Percentiles rank a stretch among this genome's conserved stretches.
phyloP scores from a whole-genome alignment of 2,329 filamentous ascomycete genomes.

The Aspergillus aculeatus region DNA sequence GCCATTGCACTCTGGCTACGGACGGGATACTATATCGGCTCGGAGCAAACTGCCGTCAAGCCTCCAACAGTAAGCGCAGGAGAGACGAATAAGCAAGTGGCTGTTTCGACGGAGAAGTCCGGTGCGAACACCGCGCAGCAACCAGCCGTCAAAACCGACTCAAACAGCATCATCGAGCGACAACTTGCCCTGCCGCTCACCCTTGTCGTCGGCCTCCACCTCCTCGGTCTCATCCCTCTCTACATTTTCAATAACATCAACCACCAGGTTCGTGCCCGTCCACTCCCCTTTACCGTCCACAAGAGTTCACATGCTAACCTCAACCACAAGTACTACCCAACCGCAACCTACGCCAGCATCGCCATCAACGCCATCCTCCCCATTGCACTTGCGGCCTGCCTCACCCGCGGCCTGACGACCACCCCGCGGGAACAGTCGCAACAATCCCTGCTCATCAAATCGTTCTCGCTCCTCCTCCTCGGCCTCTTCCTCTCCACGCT shows the following conservation, averaged over 20 bases:
- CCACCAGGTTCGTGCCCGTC: slow-evolving; percentile 55
- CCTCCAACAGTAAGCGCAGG: slow-evolving; percentile 26
- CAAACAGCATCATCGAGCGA: slow-evolving; percentile 36
- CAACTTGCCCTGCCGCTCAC: slow-evolving; percentile 57
- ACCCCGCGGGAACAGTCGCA: slow-evolving; percentile 58
- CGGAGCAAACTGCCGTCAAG: slow-evolving; percentile 14
- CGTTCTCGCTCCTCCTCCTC: slow-evolving; percentile 86
- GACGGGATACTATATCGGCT: slow-evolving; percentile 61
- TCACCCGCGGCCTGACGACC: slow-evolving; percentile 48
- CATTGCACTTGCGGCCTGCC: slow-evolving; percentile 54
- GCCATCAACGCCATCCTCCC: slow-evolving; percentile 58
- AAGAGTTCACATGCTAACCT: slow-evolving; percentile 14
- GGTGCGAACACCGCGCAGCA: slow-evolving; percentile 11
- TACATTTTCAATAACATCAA: slow-evolving; percentile 80
- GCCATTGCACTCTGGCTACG: slow-evolving; percentile 91
- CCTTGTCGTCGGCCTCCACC: slow-evolving; percentile 70
- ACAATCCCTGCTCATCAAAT: slow-evolving; percentile 77
- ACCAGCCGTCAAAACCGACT: slow-evolving; percentile 11
- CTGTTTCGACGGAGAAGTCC: slow-evolving; percentile 12
- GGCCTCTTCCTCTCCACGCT: slow-evolving; percentile 90
- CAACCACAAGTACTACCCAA: slow-evolving; percentile 54
- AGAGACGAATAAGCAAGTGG: slow-evolving; percentile 17
- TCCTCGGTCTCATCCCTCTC: slow-evolving; percentile 75
- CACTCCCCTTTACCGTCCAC: neutral
- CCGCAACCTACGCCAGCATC: slow-evolving; percentile 60